Conservation (phyloP, 106 monocot species). For the Dendrobium huoshanense region DNA sequence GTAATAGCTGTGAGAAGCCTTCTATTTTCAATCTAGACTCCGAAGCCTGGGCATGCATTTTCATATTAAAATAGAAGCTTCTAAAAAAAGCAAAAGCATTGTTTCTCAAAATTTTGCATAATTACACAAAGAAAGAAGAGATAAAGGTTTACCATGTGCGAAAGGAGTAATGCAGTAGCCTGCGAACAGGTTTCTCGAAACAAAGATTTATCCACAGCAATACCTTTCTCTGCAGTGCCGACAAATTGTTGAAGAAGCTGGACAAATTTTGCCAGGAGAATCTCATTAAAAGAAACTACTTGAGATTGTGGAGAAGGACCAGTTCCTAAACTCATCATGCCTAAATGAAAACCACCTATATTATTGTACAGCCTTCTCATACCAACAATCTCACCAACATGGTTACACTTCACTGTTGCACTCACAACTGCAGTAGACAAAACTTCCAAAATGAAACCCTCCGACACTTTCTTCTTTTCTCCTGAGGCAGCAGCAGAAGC, state of each 20-base stretch:
- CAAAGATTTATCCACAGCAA: slow-evolving; percentile 53
- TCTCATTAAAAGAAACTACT: slow-evolving; percentile 67
- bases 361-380: slow-evolving; percentile 87
- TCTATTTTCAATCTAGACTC: slow-evolving; percentile 58
- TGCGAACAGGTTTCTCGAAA: slow-evolving; percentile 96
- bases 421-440: slow-evolving; percentile 83
- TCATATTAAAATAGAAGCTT: not conserved
- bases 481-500: slow-evolving; percentile 94
- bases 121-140: not conserved
- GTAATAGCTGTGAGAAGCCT: slow-evolving; percentile 80
- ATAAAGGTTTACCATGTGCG: slow-evolving; percentile 59
- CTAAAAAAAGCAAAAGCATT: slow-evolving; percentile 1
- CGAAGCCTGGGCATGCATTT: slow-evolving; percentile 32
- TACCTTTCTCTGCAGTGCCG: slow-evolving; percentile 75
- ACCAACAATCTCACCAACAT: slow-evolving; percentile 92
- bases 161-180: slow-evolving; percentile 89
- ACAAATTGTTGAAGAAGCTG: slow-evolving; percentile 91
- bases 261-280: slow-evolving; percentile 79
- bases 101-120: not conserved
- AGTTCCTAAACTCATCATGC: slow-evolving; percentile 31
- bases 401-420: slow-evolving; percentile 83
- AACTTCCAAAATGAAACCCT: slow-evolving; percentile 75
- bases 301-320: slow-evolving; percentile 25
- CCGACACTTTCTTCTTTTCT: slow-evolving; percentile 64
- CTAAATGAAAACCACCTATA: slow-evolving; percentile 77